Percentiles rank a stretch among this genome's conserved stretches.
phyloP scores from a whole-genome alignment of 352 stramenopile genomes.

The Phytophthora pisi region DNA sequence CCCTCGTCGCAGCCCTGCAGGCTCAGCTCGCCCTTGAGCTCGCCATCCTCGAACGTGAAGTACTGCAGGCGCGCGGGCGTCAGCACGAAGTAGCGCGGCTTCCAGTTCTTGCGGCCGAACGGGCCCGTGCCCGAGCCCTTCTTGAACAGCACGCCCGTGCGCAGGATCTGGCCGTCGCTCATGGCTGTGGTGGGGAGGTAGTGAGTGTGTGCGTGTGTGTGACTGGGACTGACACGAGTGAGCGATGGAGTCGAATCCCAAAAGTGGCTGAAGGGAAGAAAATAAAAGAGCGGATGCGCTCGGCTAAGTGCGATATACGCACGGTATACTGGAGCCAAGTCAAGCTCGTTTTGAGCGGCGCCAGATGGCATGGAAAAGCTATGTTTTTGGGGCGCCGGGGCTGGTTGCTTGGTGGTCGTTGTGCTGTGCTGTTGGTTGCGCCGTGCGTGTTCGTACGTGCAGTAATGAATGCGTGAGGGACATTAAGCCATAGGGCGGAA shows the following conservation, averaged over 20 bases:
- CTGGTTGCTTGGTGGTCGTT: constrained; percentile 12
- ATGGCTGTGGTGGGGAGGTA: constrained; percentile 14
- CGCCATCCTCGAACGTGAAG: constrained; percentile 83
- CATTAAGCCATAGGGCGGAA: constrained; percentile 6
- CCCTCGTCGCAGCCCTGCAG: constrained; percentile 63
- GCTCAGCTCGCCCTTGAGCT: constrained; percentile 75
- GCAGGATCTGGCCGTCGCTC: constrained; percentile 59
- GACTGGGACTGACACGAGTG: background rate
- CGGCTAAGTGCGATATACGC: constrained; percentile 14
- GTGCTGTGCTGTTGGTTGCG: background rate
- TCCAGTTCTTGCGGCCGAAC: constrained; percentile 82
- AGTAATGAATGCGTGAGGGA: constrained; percentile 12
- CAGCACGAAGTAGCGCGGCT: constrained; percentile 81
- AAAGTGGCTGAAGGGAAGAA: constrained; percentile 19
- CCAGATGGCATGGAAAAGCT: background rate
- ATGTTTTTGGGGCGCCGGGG: no score
- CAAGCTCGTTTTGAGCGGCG: background rate
- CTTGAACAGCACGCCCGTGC: constrained; percentile 86
- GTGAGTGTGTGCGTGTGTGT: no score
- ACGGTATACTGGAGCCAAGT: constrained; percentile 8
- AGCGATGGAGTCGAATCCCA: constrained; percentile 5
- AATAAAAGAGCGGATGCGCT: background rate
- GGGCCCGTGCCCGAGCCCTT: constrained; percentile 67
- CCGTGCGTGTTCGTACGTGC: background rate
- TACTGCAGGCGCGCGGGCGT: constrained; percentile 65